Evolutionary conservation across 768 basidiomycete species (phyloP).

Genomic region (Candolleomyces aberdarensis): DNA sequence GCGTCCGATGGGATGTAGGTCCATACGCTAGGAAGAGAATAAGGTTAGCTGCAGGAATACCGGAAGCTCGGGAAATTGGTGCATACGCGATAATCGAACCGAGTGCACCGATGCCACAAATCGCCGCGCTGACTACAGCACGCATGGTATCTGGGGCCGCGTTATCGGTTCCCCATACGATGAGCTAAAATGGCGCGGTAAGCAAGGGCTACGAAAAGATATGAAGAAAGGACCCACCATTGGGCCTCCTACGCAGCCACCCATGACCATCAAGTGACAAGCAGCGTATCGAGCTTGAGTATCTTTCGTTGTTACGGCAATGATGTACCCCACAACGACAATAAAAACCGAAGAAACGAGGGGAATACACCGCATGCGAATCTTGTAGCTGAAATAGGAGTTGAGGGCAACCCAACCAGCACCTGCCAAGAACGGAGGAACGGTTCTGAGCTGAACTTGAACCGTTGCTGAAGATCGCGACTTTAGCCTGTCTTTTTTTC

Average conservation of each 20-base stretch:
- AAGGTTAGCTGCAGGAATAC: neutral
- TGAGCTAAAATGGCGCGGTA: slow-evolving; percentile 20
- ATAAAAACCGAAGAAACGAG: slow-evolving; percentile 34
- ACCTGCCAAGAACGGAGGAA: slow-evolving; percentile 42
- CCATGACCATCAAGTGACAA: slow-evolving; percentile 42
- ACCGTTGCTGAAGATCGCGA: slow-evolving; percentile 36
- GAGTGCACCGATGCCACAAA: slow-evolving; percentile 43
- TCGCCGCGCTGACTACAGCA: slow-evolving; percentile 41
- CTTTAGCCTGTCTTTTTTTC: neutral
- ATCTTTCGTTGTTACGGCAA: slow-evolving; percentile 39
- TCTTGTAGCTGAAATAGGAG: slow-evolving; percentile 34
- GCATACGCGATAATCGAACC: slow-evolving; percentile 48
- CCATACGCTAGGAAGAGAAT: slow-evolving; percentile 34
- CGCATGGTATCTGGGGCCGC: slow-evolving; percentile 48
- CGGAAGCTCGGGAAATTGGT: neutral
- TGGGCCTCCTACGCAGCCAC: slow-evolving; percentile 37
- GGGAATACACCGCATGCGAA: slow-evolving; percentile 32
- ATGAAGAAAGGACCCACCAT: slow-evolving; percentile 15
- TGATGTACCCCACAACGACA: slow-evolving; percentile 42
- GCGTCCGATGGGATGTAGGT: slow-evolving; percentile 46
- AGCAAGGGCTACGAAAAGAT: neutral
- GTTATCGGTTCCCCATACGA: slow-evolving; percentile 49
- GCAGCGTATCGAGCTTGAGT: slow-evolving; percentile 45
- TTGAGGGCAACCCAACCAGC: slow-evolving; percentile 35
- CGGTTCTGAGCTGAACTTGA: slow-evolving; percentile 45